Percentiles rank a stretch among this genome's conserved stretches.
Evolutionary conservation across 2,329 filamentous ascomycete species (phyloP).

Genomic region (Paecilomyces sp.): DNA sequence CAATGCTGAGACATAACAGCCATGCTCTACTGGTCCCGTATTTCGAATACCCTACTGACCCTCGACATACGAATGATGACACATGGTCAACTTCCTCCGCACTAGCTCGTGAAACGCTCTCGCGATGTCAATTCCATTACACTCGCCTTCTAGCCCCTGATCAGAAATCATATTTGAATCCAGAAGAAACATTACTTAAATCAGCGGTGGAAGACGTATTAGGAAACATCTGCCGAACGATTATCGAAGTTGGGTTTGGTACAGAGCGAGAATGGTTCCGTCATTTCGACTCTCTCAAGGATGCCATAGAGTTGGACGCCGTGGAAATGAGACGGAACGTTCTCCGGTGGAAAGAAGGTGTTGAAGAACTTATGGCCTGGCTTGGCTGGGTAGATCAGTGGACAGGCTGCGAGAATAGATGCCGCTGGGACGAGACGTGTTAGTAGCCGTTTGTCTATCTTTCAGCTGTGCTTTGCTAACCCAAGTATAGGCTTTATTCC

Average conservation of each 20-base stretch:
- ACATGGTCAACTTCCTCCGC: background rate
- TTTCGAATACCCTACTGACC: background rate
- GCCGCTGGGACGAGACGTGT: conserved; percentile 37
- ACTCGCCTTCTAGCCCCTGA: background rate
- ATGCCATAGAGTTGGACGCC: background rate
- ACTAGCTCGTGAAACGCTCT: background rate
- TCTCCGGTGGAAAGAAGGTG: conserved; percentile 22
- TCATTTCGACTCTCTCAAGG: background rate
- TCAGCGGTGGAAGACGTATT: background rate
- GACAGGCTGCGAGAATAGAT: conserved; percentile 33
- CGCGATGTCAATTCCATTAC: conserved; percentile 14
- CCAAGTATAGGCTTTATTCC: conserved; percentile 37
- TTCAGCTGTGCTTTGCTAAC: background rate
- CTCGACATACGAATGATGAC: background rate
- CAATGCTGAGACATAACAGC: background rate
- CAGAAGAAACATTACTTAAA: background rate
- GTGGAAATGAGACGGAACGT: background rate
- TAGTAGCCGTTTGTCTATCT: background rate
- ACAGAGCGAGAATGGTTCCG: background rate
- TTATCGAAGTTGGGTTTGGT: background rate
- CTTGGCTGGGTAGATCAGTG: conserved; percentile 46
- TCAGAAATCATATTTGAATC: background rate
- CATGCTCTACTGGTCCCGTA: conserved; percentile 1
- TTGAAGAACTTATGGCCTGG: conserved; percentile 43
- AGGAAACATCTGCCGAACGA: background rate